Evolutionary conservation across 148 eudicot species (phyloP), one percentile per base, ranked within the genome.

Genomic region (Mesembryanthemum crystallinum): DNA sequence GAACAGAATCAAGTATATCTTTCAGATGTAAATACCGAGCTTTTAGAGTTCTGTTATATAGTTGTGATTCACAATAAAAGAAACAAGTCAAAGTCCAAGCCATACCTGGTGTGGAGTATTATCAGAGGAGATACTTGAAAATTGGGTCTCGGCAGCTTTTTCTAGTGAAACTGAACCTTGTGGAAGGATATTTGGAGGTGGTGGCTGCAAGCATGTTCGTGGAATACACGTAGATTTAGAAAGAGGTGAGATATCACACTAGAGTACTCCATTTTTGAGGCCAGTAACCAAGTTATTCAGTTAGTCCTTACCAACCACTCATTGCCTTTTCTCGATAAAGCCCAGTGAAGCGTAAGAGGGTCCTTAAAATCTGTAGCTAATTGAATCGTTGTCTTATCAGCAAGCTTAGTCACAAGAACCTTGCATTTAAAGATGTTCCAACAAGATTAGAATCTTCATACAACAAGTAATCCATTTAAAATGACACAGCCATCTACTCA

Each of bases 301-400:
- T 57, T 52, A 71, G 66, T 72, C 73, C 90, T 84, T 84, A 92
- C 99, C 86, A 78, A 76, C 99, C 99, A 95, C 85, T 95, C 96
- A 72, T 88, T 87, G 64, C 85, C 82, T 28, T 85, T 79, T 76
- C 79, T 87, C 52, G 99, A 90, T 77, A 95, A 80, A 73, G 90
- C 99, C 98, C 98, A 95, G 76, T 95, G 98, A 79, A 95, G 96
- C 61, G 76, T 83, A 74, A 90, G 85, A 71, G 97, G 90, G 59
- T 87, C 92, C 63, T 73, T 71, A 67, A 87, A 77, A 83, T 92
- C 91, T 39, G 97, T 95, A 74, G 87, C 92, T 45, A 95, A 66
- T 43, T 32, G 72, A 72, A 95, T 80, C 84, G 81, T 86, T 67
- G 84, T 86, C 85, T 88, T 92, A 24, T 86, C 85, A 75, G 78